Evolutionary conservation across 2,329 filamentous ascomycete genomes (phyloP).

Genomic region (Clarireedia hainanense): DNA sequence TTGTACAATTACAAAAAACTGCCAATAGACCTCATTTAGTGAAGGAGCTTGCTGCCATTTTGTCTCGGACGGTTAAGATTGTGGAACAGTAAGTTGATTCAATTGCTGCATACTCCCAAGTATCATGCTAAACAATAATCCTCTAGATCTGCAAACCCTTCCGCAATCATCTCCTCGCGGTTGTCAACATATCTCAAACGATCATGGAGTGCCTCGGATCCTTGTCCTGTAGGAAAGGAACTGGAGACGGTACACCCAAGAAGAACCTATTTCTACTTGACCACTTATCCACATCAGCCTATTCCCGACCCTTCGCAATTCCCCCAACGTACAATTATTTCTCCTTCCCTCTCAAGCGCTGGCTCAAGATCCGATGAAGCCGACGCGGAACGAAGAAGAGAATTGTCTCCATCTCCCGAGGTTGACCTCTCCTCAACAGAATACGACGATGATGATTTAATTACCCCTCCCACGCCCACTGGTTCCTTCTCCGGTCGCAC

Average conservation of each 20-base stretch:
- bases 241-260: constrained; percentile 87
- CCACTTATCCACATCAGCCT: constrained; percentile 75
- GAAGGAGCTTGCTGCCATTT: constrained; percentile 79
- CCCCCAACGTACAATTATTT: constrained; percentile 58
- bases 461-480: constrained; percentile 53
- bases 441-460: constrained; percentile 66
- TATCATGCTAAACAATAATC: constrained; percentile 23
- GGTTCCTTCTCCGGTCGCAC: constrained; percentile 50
- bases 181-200: constrained; percentile 86
- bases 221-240: constrained; percentile 88
- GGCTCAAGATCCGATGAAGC: constrained; percentile 66
- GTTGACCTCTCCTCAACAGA: constrained; percentile 84
- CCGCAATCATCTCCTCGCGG: constrained; percentile 89
- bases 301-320: constrained; percentile 59
- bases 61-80: constrained; percentile 68
- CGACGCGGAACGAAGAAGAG: constrained; percentile 55
- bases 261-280: constrained; percentile 94
- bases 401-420: constrained; percentile 85
- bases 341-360: constrained; percentile 71
- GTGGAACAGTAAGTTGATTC: constrained; percentile 75
- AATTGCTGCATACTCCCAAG: constrained; percentile 7
- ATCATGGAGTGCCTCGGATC: constrained; percentile 66
- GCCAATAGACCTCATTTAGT: constrained; percentile 90
- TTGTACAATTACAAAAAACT: constrained; percentile 80
- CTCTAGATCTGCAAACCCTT: constrained; percentile 83